Evolutionary conservation across 2,329 filamentous ascomycete genomes (phyloP).

Genomic region (Sporothrix schenckii): DNA sequence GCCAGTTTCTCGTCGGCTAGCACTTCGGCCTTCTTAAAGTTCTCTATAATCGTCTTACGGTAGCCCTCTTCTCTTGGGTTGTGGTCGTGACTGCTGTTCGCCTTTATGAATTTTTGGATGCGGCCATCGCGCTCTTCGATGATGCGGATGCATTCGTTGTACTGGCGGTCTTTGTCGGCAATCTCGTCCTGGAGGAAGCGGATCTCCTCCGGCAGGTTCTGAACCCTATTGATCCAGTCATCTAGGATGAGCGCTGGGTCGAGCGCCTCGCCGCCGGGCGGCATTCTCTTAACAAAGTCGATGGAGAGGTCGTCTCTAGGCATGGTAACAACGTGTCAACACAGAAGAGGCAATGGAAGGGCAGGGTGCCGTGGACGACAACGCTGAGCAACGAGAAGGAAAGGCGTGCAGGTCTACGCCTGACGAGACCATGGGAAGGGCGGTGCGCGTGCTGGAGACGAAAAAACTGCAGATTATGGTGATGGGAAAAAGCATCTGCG

Average conservation of each 20-base stretch:
- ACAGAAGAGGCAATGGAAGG: slow-evolving; percentile 2
- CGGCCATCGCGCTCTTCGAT: slow-evolving; percentile 73
- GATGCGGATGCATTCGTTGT: slow-evolving; percentile 67
- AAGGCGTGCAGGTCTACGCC: neutral
- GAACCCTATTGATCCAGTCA: slow-evolving; percentile 73
- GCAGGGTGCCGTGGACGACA: neutral
- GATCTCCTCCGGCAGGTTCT: slow-evolving; percentile 80
- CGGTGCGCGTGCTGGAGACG: neutral
- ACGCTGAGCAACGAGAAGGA: neutral
- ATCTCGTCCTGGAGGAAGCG: slow-evolving; percentile 84
- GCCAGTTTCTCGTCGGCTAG: slow-evolving; percentile 75
- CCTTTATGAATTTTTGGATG: slow-evolving; percentile 80
- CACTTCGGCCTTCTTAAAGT: slow-evolving; percentile 68
- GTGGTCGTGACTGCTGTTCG: slow-evolving; percentile 70
- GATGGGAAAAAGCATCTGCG: neutral
- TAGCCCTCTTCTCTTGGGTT: slow-evolving; percentile 76
- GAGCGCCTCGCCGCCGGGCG: slow-evolving; percentile 60
- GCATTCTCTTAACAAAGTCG: slow-evolving; percentile 70
- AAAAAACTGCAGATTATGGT: neutral
- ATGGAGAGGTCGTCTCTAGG: slow-evolving; percentile 73
- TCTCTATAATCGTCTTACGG: slow-evolving; percentile 66
- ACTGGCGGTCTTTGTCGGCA: slow-evolving; percentile 73
- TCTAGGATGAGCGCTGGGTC: slow-evolving; percentile 73
- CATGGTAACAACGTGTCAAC: slow-evolving; percentile 49
- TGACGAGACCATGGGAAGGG: slow-evolving; percentile 16